phyloP scores from a whole-genome alignment of 2,329 filamentous ascomycete genomes.

The Ilyonectria mors-panacis region DNA sequence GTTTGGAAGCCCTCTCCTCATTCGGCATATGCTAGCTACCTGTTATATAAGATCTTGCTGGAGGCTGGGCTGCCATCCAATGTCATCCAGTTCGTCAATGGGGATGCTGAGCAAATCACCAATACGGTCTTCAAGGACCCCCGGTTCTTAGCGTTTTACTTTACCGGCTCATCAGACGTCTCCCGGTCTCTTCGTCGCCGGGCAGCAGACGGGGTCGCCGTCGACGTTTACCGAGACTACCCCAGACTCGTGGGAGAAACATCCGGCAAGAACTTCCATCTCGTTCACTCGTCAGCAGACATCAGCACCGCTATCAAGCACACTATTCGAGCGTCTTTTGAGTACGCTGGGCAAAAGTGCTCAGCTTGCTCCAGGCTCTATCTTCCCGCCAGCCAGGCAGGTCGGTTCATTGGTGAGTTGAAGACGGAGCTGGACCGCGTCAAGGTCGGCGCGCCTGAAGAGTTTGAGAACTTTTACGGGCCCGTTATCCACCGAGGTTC shows the following conservation, averaged over 20 bases:
- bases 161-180: constrained; percentile 90
- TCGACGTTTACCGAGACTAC: constrained; percentile 84
- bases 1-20: constrained; percentile 93
- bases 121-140: constrained; percentile 80
- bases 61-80: constrained; percentile 90
- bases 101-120: constrained; percentile 72
- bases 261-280: constrained; percentile 92
- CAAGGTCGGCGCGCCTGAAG: constrained; percentile 76
- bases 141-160: constrained; percentile 89
- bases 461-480: constrained; percentile 84
- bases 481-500: constrained; percentile 86
- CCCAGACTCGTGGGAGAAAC: constrained; percentile 91
- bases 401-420: constrained; percentile 78
- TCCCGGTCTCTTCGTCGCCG: constrained; percentile 82
- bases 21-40: constrained; percentile 87
- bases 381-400: constrained; percentile 73
- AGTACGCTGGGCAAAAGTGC: constrained; percentile 93
- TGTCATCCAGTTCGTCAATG: background rate
- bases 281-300: constrained; percentile 71
- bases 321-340: constrained; percentile 87
- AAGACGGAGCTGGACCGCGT: constrained; percentile 75
- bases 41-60: constrained; percentile 88
- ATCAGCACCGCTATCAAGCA: constrained; percentile 83
- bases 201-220: constrained; percentile 74
- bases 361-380: constrained; percentile 86